Conservation (phyloP, 768 basidiomycete genomes). For the Kwoniella europaea region DNA sequence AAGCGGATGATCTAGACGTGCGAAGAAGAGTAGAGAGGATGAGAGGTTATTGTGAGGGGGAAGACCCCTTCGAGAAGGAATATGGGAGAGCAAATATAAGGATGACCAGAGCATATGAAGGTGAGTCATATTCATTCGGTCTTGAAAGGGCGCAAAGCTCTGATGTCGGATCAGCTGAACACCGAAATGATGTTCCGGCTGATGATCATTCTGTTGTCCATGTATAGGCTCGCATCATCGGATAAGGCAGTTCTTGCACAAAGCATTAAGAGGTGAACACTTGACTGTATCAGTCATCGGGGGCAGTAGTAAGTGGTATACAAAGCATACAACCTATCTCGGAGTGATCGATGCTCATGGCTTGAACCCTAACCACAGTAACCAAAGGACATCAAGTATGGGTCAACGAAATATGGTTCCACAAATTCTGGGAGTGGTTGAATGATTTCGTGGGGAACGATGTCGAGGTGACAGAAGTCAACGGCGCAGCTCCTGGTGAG, state of each 20-base stretch:
- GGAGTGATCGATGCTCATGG: background rate
- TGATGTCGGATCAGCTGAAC: background rate
- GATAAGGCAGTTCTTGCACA: conserved; percentile 39
- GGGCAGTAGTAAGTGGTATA: conserved; percentile 45
- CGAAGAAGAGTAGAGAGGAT: conserved; percentile 25
- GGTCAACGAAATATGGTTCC: conserved; percentile 49
- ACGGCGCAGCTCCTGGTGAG: conserved; percentile 56
- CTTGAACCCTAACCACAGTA: conserved; percentile 28
- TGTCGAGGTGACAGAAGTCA: conserved; percentile 36
- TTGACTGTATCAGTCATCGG: conserved; percentile 49
- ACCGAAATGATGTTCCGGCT: background rate
- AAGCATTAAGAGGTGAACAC: conserved; percentile 47
- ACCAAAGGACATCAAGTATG: conserved; percentile 53
- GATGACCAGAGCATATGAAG: conserved; percentile 48
- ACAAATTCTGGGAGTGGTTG: conserved; percentile 52
- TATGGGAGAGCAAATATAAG: conserved; percentile 48
- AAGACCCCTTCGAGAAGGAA: conserved; percentile 39
- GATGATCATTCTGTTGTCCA: conserved; percentile 2
- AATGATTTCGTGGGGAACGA: conserved; percentile 35
- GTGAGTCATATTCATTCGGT: conserved; percentile 31
- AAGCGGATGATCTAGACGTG: conserved; percentile 23
- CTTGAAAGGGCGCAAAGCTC: background rate
- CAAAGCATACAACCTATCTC: background rate
- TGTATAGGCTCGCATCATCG: conserved; percentile 40
- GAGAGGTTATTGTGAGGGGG: conserved; percentile 27